phyloP scores from a whole-genome alignment of 106 monocot species.

The Apostasia ramifera region DNA sequence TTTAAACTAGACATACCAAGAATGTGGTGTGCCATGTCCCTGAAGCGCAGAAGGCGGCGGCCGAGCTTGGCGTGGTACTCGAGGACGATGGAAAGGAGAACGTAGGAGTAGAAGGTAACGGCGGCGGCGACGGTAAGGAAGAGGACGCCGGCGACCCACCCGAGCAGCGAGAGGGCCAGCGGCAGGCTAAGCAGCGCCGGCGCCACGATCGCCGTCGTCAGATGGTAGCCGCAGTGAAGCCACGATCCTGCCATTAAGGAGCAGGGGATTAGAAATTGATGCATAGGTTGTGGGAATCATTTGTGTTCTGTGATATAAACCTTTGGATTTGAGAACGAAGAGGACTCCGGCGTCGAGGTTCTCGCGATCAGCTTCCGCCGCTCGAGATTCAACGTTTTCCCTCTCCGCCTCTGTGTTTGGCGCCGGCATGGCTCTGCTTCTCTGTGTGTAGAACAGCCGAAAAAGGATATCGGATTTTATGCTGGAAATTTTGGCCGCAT shows the following conservation, averaged over 20 bases:
- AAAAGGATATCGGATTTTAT: no score
- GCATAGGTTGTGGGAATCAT: no score
- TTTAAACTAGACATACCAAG: conserved; percentile 31
- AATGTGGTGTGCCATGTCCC: conserved; percentile 69
- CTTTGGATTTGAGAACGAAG: no score
- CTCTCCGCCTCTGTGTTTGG: no score
- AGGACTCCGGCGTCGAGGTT: no score
- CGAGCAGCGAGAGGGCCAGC: conserved; percentile 53
- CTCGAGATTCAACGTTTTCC: no score
- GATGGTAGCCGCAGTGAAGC: conserved; percentile 81
- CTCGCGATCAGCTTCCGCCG: no score
- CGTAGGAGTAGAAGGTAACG: conserved; percentile 90
- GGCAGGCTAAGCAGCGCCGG: conserved; percentile 81
- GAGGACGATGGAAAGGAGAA: conserved; percentile 67
- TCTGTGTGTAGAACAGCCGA: no score
- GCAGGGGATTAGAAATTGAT: no score
- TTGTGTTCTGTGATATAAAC: no score
- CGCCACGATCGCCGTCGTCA: conserved; percentile 80
- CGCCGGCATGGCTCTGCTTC: no score
- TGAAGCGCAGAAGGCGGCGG: conserved; percentile 59
- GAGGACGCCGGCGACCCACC: conserved; percentile 51
- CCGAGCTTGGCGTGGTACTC: conserved; percentile 67
- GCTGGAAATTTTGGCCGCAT: no score
- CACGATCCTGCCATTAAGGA: conserved; percentile 44
- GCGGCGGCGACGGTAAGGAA: conserved; percentile 36